Percentiles rank a stretch among this genome's conserved stretches.
phyloP scores from a whole-genome alignment of 495 filamentous ascomycete genomes.

The Penicillium paradoxum region DNA sequence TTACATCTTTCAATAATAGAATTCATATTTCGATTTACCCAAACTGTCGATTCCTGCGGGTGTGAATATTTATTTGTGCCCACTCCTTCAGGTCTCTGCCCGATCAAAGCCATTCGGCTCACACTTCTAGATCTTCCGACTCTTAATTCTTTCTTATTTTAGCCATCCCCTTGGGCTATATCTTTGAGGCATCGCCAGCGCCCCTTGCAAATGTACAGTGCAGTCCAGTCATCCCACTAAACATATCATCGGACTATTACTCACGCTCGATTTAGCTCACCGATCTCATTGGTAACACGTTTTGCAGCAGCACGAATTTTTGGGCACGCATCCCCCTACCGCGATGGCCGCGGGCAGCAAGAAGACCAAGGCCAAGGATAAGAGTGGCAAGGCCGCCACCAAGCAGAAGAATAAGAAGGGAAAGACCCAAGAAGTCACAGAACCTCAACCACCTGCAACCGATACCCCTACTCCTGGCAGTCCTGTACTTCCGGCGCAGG shows the following conservation, averaged over 20 bases:
- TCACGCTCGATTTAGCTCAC: conserved; percentile 21
- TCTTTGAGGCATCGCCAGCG: conserved; percentile 30
- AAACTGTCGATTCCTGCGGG: conserved; percentile 27
- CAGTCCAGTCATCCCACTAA: conserved; percentile 28
- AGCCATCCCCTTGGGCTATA: conserved; percentile 32
- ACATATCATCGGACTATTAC: conserved; percentile 31
- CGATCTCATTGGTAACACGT: conserved; percentile 45
- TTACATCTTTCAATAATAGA: conserved; percentile 19
- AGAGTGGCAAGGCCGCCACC: conserved; percentile 28
- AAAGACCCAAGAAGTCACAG: conserved; percentile 33
- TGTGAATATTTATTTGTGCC: conserved; percentile 38
- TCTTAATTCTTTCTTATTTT: conserved; percentile 6
- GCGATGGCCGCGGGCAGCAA: conserved; percentile 36
- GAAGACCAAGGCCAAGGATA: conserved; percentile 35
- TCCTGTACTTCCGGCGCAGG: conserved; percentile 21
- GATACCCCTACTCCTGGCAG: conserved; percentile 24
- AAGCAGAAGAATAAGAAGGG: conserved; percentile 42
- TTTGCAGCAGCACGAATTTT: conserved; percentile 18
- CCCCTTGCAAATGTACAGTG: conserved; percentile 35
- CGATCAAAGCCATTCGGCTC: conserved; percentile 19
- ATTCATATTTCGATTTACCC: conserved; percentile 24
- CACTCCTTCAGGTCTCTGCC: conserved; percentile 23
- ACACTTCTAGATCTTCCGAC: conserved; percentile 8
- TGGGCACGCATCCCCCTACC: conserved; percentile 34
- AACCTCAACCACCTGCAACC: conserved; percentile 27